A percentile compares a stretch with the other conserved stretches of the same genome.
Conservation (phyloP, 495 filamentous ascomycete species). For the Beverwykella pulmonaria region DNA sequence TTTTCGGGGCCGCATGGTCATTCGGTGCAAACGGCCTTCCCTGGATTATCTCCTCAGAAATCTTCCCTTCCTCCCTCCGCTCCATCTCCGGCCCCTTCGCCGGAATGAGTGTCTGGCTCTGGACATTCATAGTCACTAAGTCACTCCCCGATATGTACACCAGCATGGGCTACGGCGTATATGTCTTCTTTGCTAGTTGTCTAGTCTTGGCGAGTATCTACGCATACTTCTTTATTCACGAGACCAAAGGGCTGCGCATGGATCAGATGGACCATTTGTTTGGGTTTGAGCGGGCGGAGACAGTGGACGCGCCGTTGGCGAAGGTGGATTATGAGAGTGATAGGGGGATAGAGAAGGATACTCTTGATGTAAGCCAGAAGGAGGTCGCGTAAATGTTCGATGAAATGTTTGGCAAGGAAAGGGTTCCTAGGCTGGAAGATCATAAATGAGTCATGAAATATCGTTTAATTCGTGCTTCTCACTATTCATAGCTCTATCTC, state of each 20-base stretch:
- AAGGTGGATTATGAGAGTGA: constrained; percentile 2
- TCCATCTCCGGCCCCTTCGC: constrained; percentile 39
- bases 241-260: constrained; percentile 46
- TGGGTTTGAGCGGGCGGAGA: constrained; percentile 29
- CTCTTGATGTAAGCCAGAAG: constrained; percentile 8
- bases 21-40: constrained; percentile 37
- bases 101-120: constrained; percentile 40
- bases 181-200: constrained; percentile 44
- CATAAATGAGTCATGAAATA: not conserved
- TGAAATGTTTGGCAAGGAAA: too few species aligned
- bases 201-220: constrained; percentile 42
- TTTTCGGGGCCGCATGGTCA: constrained; percentile 41
- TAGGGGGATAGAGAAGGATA: constrained; percentile 4
- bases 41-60: constrained; percentile 41
- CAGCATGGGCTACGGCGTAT: constrained; percentile 43
- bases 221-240: constrained; percentile 46
- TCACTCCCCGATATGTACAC: constrained; percentile 41
- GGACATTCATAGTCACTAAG: constrained; percentile 42
- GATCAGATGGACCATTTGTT: constrained; percentile 46
- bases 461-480: not conserved
- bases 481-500: not conserved
- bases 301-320: not conserved
- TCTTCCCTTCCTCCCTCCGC: constrained; percentile 39
- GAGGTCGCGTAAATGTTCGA: constrained; percentile 14
- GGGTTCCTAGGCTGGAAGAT: too few species aligned